These are phyloP conservation scores for Artemisia annua DNA, from an alignment of 129 eudicot species.

Conservation along the genomic window DNA sequence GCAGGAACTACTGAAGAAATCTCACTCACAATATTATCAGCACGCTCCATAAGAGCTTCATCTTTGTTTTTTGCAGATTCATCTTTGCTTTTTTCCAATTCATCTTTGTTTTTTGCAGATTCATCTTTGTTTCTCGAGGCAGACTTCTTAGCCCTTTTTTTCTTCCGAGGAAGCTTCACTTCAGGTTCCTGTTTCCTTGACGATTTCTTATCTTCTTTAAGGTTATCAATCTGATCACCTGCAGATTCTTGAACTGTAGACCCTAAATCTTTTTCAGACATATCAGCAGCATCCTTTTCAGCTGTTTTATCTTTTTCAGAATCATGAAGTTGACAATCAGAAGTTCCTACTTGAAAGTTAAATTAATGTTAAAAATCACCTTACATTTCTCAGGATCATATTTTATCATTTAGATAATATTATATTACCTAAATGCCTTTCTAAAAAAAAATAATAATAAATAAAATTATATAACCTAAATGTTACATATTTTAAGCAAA, in stretches of 20 bases:
- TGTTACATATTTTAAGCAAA: not conserved
- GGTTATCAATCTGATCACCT: not conserved
- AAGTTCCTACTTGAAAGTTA: conserved; percentile 18
- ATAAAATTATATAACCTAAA: not conserved
- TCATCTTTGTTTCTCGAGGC: no score
- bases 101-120: no score
- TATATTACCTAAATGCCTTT: not conserved
- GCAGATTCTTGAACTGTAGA: not conserved
- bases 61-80: not conserved
- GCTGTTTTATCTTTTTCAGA: conserved; percentile 27
- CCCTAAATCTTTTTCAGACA: not conserved
- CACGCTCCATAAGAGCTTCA: not conserved
- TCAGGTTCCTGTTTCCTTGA: no score
- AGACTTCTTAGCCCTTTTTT: not conserved
- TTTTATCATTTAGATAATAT: not conserved
- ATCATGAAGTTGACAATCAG: conserved; percentile 16
- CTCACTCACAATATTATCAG: not conserved
- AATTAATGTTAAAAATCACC: not conserved
- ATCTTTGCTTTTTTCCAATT: no score
- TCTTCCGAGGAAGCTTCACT: not conserved
- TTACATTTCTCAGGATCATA: not conserved
- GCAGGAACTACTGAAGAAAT: not conserved
- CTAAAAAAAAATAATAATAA: no score
- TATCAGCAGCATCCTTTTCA: conserved; percentile 9
- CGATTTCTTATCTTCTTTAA: no score